Conservation (phyloP, 441 rosid species). For the Codiaeum variegatum region DNA sequence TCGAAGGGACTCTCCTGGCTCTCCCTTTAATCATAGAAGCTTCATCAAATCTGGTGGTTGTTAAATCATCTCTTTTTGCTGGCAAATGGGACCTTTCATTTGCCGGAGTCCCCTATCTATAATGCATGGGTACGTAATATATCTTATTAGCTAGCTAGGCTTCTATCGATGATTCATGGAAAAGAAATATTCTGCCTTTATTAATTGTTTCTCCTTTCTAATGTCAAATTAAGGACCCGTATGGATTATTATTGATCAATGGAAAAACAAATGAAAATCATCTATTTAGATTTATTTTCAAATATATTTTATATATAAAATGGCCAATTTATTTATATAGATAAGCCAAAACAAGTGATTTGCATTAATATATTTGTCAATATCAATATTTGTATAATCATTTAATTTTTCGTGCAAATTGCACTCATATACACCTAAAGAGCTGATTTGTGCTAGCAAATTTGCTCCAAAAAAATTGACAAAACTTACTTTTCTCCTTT, state of each 20-base stretch:
- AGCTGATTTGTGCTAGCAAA: too few species aligned
- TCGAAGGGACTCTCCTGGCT: neutral
- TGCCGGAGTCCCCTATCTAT: neutral
- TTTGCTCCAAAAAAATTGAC: too few species aligned
- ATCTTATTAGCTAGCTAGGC: neutral
- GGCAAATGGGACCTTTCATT: conserved; percentile 31
- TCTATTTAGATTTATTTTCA: neutral
- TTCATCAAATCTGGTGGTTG: conserved; percentile 23
- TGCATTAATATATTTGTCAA: too few species aligned
- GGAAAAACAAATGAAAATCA: neutral
- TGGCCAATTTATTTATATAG: too few species aligned
- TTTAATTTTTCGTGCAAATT: too few species aligned
- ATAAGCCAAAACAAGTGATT: too few species aligned
- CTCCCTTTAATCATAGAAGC: conserved; percentile 18
- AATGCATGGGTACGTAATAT: too few species aligned
- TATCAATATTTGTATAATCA: too few species aligned
- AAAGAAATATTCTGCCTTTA: neutral
- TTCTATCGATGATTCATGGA: neutral
- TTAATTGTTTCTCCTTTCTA: neutral
- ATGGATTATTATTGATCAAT: too few species aligned
- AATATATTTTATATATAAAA: neutral
- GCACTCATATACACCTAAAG: too few species aligned
- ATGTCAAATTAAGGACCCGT: neutral
- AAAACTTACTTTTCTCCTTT: too few species aligned
- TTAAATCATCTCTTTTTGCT: conserved; percentile 21